Conservation (phyloP, 2,329 filamentous ascomycete species). For the Cladosporium halotolerans region DNA sequence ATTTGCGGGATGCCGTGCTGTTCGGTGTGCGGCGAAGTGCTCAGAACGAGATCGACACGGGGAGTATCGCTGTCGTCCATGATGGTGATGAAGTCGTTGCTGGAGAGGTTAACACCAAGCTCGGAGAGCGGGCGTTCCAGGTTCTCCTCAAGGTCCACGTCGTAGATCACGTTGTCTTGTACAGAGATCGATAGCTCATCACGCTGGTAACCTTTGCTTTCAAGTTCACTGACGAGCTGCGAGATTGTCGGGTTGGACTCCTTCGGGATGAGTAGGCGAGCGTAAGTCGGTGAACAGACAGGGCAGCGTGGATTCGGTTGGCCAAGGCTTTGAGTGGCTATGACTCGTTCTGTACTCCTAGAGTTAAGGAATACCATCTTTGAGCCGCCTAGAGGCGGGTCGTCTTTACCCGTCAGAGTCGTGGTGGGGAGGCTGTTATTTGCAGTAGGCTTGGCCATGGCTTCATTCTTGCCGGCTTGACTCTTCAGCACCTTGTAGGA, state of each 20-base stretch:
- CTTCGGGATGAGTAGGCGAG: slow-evolving; percentile 16
- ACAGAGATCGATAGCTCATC: slow-evolving; percentile 71
- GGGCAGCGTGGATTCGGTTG: slow-evolving; percentile 75
- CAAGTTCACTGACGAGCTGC: slow-evolving; percentile 73
- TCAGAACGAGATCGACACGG: slow-evolving; percentile 72
- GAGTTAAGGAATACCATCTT: slow-evolving; percentile 79
- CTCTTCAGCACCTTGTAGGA: slow-evolving; percentile 79
- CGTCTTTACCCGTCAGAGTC: slow-evolving; percentile 5
- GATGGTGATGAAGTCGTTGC: slow-evolving; percentile 72
- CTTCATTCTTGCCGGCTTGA: slow-evolving; percentile 39
- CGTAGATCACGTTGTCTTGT: slow-evolving; percentile 74
- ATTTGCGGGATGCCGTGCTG: neutral
- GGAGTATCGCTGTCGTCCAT: slow-evolving; percentile 76
- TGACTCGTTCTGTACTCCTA: slow-evolving; percentile 55
- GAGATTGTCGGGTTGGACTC: slow-evolving; percentile 60
- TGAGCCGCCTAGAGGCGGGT: slow-evolving; percentile 21
- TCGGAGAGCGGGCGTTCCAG: slow-evolving; percentile 71
- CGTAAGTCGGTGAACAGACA: slow-evolving; percentile 53
- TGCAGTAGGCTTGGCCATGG: slow-evolving; percentile 5
- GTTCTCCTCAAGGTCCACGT: slow-evolving; percentile 83
- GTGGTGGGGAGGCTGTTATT: slow-evolving; percentile 5
- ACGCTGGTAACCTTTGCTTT: slow-evolving; percentile 62
- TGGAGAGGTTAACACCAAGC: slow-evolving; percentile 57
- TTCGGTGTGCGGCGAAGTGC: neutral
- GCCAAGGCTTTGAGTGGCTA: slow-evolving; percentile 50